These are phyloP conservation scores for Termitomyces sp. DNA, from an alignment of 768 basidiomycete species.

Conservation along the genomic window DNA sequence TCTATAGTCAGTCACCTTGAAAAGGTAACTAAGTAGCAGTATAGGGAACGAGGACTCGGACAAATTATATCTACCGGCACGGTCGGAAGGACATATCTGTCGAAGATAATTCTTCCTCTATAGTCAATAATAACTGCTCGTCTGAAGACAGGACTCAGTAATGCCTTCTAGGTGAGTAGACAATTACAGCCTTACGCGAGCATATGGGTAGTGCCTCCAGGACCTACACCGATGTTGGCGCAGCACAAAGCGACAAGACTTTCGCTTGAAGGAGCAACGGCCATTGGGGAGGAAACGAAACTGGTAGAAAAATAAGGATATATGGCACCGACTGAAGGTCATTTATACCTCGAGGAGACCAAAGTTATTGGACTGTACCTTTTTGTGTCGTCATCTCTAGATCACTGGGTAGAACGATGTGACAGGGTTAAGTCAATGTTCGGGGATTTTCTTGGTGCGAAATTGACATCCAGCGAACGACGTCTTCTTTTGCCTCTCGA, in stretches of 20 bases:
- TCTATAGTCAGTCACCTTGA: slow-evolving; percentile 69
- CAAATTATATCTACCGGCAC: slow-evolving; percentile 28
- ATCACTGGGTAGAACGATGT: slow-evolving; percentile 10
- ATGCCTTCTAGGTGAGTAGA: background rate
- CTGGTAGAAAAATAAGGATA: slow-evolving; percentile 3
- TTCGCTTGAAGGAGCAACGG: slow-evolving; percentile 33
- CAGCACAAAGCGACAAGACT: slow-evolving; percentile 61
- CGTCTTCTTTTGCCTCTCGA: slow-evolving; percentile 20
- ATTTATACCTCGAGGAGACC: slow-evolving; percentile 16
- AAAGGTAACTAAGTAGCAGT: background rate
- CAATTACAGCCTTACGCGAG: slow-evolving; percentile 56
- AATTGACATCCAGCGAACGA: slow-evolving; percentile 29
- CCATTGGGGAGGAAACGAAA: slow-evolving; percentile 24
- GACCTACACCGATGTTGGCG: slow-evolving; percentile 73
- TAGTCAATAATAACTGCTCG: slow-evolving; percentile 53
- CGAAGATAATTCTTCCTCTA: slow-evolving; percentile 54
- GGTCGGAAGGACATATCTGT: slow-evolving; percentile 67
- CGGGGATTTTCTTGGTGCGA: slow-evolving; percentile 23
- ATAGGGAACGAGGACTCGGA: background rate
- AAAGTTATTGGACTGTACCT: slow-evolving; percentile 9
- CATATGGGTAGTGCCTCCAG: slow-evolving; percentile 79
- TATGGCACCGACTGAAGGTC: slow-evolving; percentile 2
- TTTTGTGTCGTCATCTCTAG: slow-evolving; percentile 7
- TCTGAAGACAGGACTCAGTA: slow-evolving; percentile 20
- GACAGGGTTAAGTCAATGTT: slow-evolving; percentile 20